phyloP scores from a whole-genome alignment of 345 rosid genomes.

The Laguncularia racemosa region DNA sequence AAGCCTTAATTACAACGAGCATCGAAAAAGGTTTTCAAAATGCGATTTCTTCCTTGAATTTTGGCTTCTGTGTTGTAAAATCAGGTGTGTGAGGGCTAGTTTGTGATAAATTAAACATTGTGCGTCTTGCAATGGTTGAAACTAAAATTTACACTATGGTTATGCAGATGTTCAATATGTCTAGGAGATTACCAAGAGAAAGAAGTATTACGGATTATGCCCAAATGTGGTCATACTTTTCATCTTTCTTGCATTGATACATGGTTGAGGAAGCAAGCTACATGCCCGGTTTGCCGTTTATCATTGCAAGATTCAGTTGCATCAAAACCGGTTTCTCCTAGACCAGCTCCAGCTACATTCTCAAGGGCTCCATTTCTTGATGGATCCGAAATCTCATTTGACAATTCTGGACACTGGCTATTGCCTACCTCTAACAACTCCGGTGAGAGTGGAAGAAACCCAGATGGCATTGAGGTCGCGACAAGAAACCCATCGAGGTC shows the following conservation, averaged over 20 bases:
- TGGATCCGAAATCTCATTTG: slow-evolving; percentile 19
- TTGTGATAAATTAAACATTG: no score
- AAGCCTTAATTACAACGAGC: no score
- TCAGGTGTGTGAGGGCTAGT: no score
- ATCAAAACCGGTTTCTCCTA: slow-evolving; percentile 15
- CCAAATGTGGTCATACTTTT: slow-evolving; percentile 61
- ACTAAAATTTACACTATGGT: background rate
- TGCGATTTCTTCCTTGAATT: background rate
- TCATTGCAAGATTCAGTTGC: slow-evolving; percentile 31
- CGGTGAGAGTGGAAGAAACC: background rate
- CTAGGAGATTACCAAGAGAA: slow-evolving; percentile 65
- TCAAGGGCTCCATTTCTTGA: slow-evolving; percentile 10
- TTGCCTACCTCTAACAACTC: no score
- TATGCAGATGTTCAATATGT: slow-evolving; percentile 59
- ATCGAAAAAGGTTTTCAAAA: no score
- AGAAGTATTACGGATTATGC: slow-evolving; percentile 59
- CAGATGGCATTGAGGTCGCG: background rate
- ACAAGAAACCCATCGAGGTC: no score
- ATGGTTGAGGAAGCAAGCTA: slow-evolving; percentile 60
- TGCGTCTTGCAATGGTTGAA: no score
- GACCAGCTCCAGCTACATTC: slow-evolving; percentile 12
- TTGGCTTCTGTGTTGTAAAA: no score
- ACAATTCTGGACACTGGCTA: background rate
- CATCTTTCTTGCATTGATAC: slow-evolving; percentile 59
- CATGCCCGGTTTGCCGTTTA: slow-evolving; percentile 65